A percentile compares a stretch with the other conserved stretches of the same genome.
phyloP scores from a whole-genome alignment of 1,284 basidiomycete genomes.

The Puccinia hordei region DNA sequence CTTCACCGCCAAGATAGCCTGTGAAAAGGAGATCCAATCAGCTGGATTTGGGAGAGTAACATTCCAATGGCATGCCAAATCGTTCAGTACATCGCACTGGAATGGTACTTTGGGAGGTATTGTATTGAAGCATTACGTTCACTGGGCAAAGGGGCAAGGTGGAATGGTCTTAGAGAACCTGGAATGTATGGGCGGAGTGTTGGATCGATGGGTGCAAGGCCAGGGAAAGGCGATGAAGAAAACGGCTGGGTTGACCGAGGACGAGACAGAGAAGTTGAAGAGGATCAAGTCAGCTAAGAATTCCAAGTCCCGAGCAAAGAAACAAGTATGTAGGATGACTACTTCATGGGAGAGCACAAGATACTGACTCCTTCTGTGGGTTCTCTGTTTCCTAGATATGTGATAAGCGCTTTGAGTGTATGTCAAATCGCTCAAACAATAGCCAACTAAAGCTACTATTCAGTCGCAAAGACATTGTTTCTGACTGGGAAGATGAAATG shows the following conservation, averaged over 20 bases:
- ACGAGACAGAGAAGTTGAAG: background rate
- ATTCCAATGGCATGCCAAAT: background rate
- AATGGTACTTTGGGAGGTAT: background rate
- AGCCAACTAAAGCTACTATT: too few relatives aligned
- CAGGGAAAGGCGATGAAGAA: background rate
- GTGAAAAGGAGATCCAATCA: background rate
- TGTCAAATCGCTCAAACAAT: too few relatives aligned
- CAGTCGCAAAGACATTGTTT: too few relatives aligned
- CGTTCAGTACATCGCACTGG: background rate
- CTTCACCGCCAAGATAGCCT: background rate
- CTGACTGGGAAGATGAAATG: too few relatives aligned
- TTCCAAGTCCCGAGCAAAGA: too few relatives aligned
- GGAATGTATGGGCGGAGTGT: background rate
- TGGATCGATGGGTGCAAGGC: constrained; percentile 2
- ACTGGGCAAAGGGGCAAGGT: constrained; percentile 6
- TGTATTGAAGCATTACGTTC: background rate
- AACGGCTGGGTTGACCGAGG: background rate
- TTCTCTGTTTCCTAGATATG: too few relatives aligned
- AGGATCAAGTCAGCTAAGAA: too few relatives aligned
- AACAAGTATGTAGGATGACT: too few relatives aligned
- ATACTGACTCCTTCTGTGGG: too few relatives aligned
- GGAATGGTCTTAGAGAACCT: background rate
- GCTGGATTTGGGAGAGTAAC: constrained; percentile 7
- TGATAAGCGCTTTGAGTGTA: too few relatives aligned
- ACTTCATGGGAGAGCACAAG: too few relatives aligned